phyloP scores from a whole-genome alignment of 2,329 filamentous ascomycete genomes.

The Pyricularia pennisetigena region DNA sequence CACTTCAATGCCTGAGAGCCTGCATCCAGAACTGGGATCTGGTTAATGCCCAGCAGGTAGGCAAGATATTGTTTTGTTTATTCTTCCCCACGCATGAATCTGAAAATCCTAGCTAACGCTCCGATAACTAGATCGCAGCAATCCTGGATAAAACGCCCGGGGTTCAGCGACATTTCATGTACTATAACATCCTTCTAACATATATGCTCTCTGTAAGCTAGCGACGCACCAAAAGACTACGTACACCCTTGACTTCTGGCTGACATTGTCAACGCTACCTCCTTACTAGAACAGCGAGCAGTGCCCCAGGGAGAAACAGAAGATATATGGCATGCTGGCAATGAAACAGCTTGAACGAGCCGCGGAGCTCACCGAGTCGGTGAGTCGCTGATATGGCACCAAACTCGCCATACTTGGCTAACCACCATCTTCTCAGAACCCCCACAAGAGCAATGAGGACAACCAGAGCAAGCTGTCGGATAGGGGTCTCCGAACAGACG shows the following conservation, averaged over 20 bases:
- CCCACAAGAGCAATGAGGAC: slow-evolving; percentile 11
- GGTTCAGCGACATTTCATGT: slow-evolving; percentile 35
- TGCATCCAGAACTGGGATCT: slow-evolving; percentile 47
- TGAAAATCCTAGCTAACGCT: neutral
- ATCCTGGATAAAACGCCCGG: slow-evolving; percentile 39
- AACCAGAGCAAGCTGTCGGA: slow-evolving; percentile 8
- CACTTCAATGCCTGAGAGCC: slow-evolving; percentile 35
- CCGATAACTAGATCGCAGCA: slow-evolving; percentile 35
- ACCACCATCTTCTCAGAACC: slow-evolving; percentile 10
- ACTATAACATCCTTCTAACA: slow-evolving; percentile 45
- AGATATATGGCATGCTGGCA: slow-evolving; percentile 40
- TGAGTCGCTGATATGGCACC: slow-evolving; percentile 11
- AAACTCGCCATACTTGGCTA: slow-evolving; percentile 1
- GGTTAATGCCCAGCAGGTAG: slow-evolving; percentile 45
- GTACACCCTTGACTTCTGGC: neutral
- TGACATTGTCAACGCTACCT: neutral
- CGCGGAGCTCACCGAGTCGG: slow-evolving; percentile 33
- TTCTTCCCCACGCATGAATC: neutral
- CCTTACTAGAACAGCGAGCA: slow-evolving; percentile 33
- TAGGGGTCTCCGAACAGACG: slow-evolving; percentile 31
- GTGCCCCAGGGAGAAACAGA: slow-evolving; percentile 35
- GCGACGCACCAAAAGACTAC: neutral
- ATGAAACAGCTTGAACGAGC: slow-evolving; percentile 41
- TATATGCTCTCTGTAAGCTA: slow-evolving; percentile 39
- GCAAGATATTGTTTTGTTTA: neutral